Percentiles rank a stretch among this genome's conserved stretches.
These are phyloP conservation scores for Senna tora DNA, from an alignment of 306 rosid genomes.

Conservation along the genomic window DNA sequence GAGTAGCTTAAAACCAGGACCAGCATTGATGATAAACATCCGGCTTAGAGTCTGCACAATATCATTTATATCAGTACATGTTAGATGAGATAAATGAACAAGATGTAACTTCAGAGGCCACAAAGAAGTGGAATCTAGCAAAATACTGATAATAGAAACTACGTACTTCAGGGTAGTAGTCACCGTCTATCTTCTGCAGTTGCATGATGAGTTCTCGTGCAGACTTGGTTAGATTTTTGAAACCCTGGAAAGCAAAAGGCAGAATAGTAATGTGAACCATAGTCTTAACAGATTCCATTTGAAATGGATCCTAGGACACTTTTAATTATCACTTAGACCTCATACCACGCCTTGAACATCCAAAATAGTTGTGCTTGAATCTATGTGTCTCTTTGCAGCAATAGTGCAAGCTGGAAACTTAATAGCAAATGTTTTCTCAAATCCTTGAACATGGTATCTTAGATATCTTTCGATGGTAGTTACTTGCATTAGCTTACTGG, in stretches of 20 bases:
- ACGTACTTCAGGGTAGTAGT: constrained; percentile 90
- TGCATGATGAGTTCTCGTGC: constrained; percentile 77
- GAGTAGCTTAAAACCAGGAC: constrained; percentile 87
- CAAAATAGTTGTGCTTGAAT: constrained; percentile 86
- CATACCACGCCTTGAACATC: constrained; percentile 95
- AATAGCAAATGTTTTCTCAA: constrained; percentile 73
- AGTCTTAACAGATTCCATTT: constrained; percentile 18
- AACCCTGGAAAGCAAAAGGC: constrained; percentile 59
- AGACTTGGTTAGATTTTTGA: constrained; percentile 74
- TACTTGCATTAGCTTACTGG: constrained; percentile 76
- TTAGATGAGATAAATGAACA: constrained; percentile 32
- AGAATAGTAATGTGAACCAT: constrained; percentile 20
- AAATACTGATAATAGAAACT: not conserved
- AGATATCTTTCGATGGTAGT: constrained; percentile 78
- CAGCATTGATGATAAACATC: constrained; percentile 93
- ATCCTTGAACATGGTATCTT: constrained; percentile 87
- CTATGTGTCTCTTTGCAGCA: constrained; percentile 89
- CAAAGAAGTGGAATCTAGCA: constrained; percentile 33
- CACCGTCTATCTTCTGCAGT: constrained; percentile 88
- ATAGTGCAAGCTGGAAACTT: constrained; percentile 94
- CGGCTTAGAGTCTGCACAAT: constrained; percentile 74
- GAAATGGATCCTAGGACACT: constrained; percentile 24
- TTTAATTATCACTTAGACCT: constrained; percentile 30
- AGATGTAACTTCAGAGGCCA: constrained; percentile 30
- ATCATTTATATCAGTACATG: constrained; percentile 14